These are phyloP conservation scores for Cetraspora pellucida DNA, from an alignment of 192 early-diverging fungal species.

Conservation along the genomic window DNA sequence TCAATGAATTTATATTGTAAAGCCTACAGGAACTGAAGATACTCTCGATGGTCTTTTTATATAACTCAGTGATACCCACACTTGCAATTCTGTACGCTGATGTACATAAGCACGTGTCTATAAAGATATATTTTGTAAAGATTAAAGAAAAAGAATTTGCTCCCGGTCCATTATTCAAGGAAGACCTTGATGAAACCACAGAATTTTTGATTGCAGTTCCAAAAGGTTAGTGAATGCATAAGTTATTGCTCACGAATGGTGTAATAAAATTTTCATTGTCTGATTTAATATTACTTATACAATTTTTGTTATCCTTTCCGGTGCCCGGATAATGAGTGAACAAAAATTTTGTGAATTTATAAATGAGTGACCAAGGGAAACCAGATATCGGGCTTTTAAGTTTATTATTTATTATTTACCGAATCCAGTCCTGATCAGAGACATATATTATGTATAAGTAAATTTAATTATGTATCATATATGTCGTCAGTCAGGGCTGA, in stretches of 20 bases:
- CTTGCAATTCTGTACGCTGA: slow-evolving; percentile 66
- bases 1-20: not conserved
- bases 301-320: slow-evolving; percentile 44
- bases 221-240: not conserved
- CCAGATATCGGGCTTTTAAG: no score
- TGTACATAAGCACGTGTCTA: slow-evolving; percentile 47
- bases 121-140: slow-evolving; percentile 63
- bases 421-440: no score
- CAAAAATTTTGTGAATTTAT: no score
- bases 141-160: slow-evolving; percentile 46
- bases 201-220: slow-evolving; percentile 64
- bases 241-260: no score
- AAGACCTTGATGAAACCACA: slow-evolving; percentile 52
- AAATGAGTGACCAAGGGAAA: no score
- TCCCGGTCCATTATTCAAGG: slow-evolving; percentile 27
- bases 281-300: no score
- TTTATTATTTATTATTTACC: no score
- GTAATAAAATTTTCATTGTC: no score
- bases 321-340: no score
- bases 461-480: no score
- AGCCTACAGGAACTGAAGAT: slow-evolving; percentile 61
- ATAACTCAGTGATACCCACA: slow-evolving; percentile 39
- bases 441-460: no score
- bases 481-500: no score
- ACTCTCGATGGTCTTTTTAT: slow-evolving; percentile 52